Evolutionary conservation across 352 stramenopile genomes (phyloP).

Genomic region (Pythium guiyangense): DNA sequence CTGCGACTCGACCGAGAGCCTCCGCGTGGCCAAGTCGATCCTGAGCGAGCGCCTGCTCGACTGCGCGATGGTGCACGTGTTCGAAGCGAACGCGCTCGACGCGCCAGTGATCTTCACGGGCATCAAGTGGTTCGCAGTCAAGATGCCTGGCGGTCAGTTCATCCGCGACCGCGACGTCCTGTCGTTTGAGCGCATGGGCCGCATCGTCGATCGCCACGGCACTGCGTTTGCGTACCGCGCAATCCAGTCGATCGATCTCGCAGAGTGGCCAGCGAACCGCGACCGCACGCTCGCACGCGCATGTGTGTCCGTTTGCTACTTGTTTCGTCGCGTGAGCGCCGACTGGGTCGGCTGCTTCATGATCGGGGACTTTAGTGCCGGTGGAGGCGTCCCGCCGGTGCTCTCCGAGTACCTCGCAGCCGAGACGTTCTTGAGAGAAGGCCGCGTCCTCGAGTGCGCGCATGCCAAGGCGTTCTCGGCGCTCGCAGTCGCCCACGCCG

Average conservation of each 20-base stretch:
- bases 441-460: constrained; percentile 34
- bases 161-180: too few relatives aligned
- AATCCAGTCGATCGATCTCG: constrained; percentile 54
- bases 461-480: constrained; percentile 53
- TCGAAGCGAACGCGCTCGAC: constrained; percentile 37
- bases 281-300: constrained; percentile 35
- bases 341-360: too few relatives aligned
- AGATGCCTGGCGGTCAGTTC: constrained; percentile 28
- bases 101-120: constrained; percentile 54
- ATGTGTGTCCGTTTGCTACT: constrained; percentile 49
- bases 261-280: constrained; percentile 35
- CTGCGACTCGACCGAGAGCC: constrained; percentile 46
- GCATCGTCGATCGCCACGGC: constrained; percentile 47
- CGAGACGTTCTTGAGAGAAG: constrained; percentile 39
- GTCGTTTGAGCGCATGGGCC: constrained; percentile 53
- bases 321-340: too few relatives aligned
- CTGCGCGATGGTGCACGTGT: constrained; percentile 49
- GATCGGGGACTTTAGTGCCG: constrained; percentile 36
- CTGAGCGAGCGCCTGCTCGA: constrained; percentile 47
- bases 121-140: constrained; percentile 61
- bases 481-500: too few relatives aligned
- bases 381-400: constrained; percentile 28
- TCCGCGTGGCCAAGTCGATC: constrained; percentile 40
- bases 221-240: constrained; percentile 59
- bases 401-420: constrained; percentile 40